phyloP scores from a whole-genome alignment of 768 basidiomycete genomes.

The Boletus barrowsii region DNA sequence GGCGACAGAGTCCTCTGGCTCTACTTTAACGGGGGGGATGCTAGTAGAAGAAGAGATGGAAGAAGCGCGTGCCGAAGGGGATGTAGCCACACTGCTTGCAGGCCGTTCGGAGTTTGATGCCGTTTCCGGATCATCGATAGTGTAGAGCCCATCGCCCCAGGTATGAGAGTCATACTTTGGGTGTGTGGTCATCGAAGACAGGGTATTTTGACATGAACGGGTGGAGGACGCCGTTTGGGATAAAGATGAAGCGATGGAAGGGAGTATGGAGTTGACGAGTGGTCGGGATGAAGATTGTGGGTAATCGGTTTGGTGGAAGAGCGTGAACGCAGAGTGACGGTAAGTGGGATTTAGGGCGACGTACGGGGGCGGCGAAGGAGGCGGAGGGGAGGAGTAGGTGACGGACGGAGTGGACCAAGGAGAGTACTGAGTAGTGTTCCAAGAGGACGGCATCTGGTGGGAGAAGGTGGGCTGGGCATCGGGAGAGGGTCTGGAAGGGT shows the following conservation, averaged over 20 bases:
- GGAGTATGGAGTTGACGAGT: conserved; percentile 12
- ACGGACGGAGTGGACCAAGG: conserved; percentile 14
- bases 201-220: conserved; percentile 14
- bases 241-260: conserved; percentile 18
- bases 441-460: conserved; percentile 15
- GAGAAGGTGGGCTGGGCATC: conserved; percentile 14
- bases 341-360: conserved; percentile 18
- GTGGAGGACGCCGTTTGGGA: conserved; percentile 11
- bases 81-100: conserved; percentile 33
- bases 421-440: conserved; percentile 20
- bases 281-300: conserved; percentile 17
- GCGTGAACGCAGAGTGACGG: conserved; percentile 23
- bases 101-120: conserved; percentile 35
- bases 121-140: conserved; percentile 32
- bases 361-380: conserved; percentile 23
- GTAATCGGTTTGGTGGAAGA: conserved; percentile 24
- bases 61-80: conserved; percentile 35
- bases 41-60: conserved; percentile 31
- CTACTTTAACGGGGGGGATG: conserved; percentile 29
- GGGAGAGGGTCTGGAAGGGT: conserved; percentile 21
- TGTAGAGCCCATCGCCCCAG: conserved; percentile 33
- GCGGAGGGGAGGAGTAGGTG: conserved; percentile 21
- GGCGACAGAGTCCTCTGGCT: conserved; percentile 26
- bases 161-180: conserved; percentile 25
- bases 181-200: conserved; percentile 11